Conservation (phyloP, 139 green algal species). For the Micromonas commoda region DNA sequence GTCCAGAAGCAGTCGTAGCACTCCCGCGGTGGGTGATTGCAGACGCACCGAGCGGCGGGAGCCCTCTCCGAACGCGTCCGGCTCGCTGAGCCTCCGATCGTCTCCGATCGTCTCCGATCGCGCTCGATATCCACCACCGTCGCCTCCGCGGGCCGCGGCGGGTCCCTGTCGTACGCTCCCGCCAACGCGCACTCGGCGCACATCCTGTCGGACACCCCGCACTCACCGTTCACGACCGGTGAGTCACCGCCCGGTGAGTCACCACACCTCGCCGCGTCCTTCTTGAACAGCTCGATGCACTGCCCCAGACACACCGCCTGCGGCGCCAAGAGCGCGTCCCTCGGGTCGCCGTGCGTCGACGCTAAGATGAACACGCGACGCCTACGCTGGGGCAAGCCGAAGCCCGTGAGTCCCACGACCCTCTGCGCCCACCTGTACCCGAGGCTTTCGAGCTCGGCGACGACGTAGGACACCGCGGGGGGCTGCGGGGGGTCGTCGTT, state of each 20-base stretch:
- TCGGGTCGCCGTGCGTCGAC: slow-evolving; percentile 67
- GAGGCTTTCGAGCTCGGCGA: slow-evolving; percentile 57
- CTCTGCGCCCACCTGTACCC: slow-evolving; percentile 78
- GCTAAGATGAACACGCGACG: slow-evolving; percentile 76
- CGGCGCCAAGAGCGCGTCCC: slow-evolving; percentile 72
- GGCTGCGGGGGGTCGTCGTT: not conserved
- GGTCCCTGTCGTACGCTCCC: too few relatives aligned
- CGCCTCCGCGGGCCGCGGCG: too few relatives aligned
- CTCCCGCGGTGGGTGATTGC: not conserved
- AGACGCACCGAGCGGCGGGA: too few relatives aligned
- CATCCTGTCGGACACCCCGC: not conserved
- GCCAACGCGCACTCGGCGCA: not conserved
- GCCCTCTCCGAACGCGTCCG: not conserved
- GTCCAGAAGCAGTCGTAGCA: slow-evolving; percentile 3
- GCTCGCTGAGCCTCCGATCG: not conserved
- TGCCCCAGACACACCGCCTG: not conserved
- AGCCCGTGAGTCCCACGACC: slow-evolving; percentile 53
- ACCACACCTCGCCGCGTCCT: too few relatives aligned
- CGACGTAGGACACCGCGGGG: slow-evolving; percentile 41
- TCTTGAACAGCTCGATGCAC: not conserved
- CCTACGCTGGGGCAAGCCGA: slow-evolving; percentile 75
- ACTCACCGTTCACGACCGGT: too few relatives aligned
- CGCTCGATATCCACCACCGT: not conserved
- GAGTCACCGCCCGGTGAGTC: too few relatives aligned
- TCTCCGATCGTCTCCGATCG: not conserved